Base-by-base conservation (phyloP, 352 stramenopile genomes). In the Pythium rishiriense region DNA sequence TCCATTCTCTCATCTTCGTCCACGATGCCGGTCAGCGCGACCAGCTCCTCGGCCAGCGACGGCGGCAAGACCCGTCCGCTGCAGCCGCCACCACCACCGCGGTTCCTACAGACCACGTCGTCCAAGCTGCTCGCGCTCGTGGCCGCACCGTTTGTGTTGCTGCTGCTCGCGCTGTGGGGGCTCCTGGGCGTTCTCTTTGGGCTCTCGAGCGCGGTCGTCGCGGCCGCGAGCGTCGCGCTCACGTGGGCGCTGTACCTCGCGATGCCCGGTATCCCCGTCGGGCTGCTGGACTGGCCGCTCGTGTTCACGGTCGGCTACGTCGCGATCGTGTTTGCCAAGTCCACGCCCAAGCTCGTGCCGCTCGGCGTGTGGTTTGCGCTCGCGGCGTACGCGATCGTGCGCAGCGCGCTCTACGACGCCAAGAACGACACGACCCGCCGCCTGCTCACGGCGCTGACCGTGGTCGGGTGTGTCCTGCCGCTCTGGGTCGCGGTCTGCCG, bases 221-320 rank as follows among this genome's bases (percentile, higher is more conserved):
- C 69, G 3, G 61, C 26, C 19, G 31, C 70, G 22, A 53, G 72
- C 2, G 39, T 79, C 19, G 43, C 61, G 25, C 15, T 74, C 14
- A 69, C 74, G 29, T 83, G 79, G 75, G 58, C 70, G n/a, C 50
- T 92, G 24, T 90, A 81, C 54, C 64, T 89, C 24, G 77, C 58
- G 25, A 73, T 88, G 35, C 79, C 76, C n/a, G 63, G 74, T 53
- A 79, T 83, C 14, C 73, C 78, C 26, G 49, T 74, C 35, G 41
- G 39, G 9, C 72, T 88, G 24, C 47, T 91, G 10, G 82, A 91
- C 75, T 86, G 69, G 66, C 82, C 82, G 19, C 59, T 88, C 10
- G 82, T 89, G 50, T 69, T 88, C 46, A 79, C 80, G 0, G 31
- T 76, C 39, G 75, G 67, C 0, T 68, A 79, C 17, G 61, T 35